Evolutionary conservation across 2,329 filamentous ascomycete species (phyloP), one percentile per base, ranked within the genome.

Genomic region (Zymoseptoria ardabiliae): DNA sequence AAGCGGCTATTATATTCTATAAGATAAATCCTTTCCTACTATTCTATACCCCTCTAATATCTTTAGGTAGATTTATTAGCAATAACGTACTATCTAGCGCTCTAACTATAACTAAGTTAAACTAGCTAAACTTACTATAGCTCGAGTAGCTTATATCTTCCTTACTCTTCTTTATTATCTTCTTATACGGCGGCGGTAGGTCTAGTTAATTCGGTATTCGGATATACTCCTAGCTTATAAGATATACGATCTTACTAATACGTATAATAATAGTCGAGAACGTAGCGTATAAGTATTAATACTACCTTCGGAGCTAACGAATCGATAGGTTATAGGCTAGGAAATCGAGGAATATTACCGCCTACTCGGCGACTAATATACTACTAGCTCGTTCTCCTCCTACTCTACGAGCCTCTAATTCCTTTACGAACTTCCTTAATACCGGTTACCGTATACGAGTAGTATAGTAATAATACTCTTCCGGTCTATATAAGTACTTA

Each of bases 1-100:
- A 57, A 5, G 25, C 28, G 19, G n/a, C 28, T 20, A 57, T 17
- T 45, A 57, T n/a, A 22, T 57, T 57, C 50, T 52, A 45, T 22
- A 25, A 57, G 13, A 57, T n/a, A 45, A 20, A 23, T 17, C 48
- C 55, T 20, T 56, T 56, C 20, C 23, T 13, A 48, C 50, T 51
- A 52, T 30, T 21, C 45, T 56, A 56, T 9, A 21, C 22, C 13
- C 55, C 48, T 50, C 20, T 20, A 28, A 21, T 23, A 4, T 21
- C n/a, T n/a, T 50, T 17, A 25, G n/a, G 19, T 52, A 20, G 13
- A 11, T 20, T 50, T 51, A 22, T 35, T 22, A 3, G 11, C n/a
- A 30, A 52, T 10, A 50, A 52, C 17, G 48, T 51, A 21, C 55
- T 41, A 52, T 56, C 49, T 19, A 56, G 13, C 1, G 48, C 55